Base-by-base conservation (phyloP, 768 basidiomycete genomes). In the Amanita polypyramis region DNA sequence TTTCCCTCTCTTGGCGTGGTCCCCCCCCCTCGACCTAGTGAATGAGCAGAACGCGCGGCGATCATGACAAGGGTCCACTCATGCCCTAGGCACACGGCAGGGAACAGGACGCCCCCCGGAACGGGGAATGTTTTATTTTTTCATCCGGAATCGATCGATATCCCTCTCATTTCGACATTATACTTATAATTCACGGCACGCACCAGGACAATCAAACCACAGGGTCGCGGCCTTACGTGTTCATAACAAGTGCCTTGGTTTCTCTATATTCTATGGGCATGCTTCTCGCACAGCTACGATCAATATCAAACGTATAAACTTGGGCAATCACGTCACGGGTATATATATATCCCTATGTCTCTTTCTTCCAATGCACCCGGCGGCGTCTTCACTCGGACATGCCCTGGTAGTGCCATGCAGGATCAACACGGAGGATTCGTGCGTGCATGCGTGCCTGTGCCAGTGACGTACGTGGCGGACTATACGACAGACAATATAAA, bases 391-490 rank as follows among this genome's bases (percentile, higher is more conserved):
- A 27, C 12, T 25, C n/a, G 21, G 25, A 10, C 27, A 27, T 10
- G 19, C 11, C n/a, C 20, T 27, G 40, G 8, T 27, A 25, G 25
- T n/a, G 15, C 15, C 40, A 42, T 42, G 40, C 40, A 15, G n/a
- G 40, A 42, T 42, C 40, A 25, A 25, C 40, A 42, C 27, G 40
- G 40, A 27, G 27, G 27, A 27, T 42, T 25, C 40, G 40, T 42
- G 40, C 19, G 40, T 42, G 27, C 21, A 40, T 40, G 23, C 40
- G 40, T 42, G 40, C 21, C 10, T 42, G 25, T 42, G 40, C 23
- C 40, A 15, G n/a, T 42, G 40, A 42, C 40, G 40, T 42, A 42
- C 25, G 40, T 42, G 40, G 40, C 40, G 40, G 27, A 5, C n/a
- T 15, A 36, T 2, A 2, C 35, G 8, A 15, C 21, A 14, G 1